Base-by-base conservation (phyloP, 257 asterid genomes). In the Nicotiana tabacum region DNA sequence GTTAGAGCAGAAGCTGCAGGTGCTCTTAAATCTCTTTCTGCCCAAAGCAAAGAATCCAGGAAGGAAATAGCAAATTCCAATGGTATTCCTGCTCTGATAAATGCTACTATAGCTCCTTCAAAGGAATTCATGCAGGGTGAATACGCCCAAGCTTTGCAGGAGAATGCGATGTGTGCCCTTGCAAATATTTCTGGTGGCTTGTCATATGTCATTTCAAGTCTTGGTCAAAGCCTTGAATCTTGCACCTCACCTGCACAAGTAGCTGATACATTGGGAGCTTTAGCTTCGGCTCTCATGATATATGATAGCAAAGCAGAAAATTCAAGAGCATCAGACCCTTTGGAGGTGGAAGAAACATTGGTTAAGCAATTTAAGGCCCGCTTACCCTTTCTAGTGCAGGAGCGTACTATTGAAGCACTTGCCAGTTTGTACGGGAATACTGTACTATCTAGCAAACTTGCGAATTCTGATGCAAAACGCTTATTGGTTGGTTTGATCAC, bases 111-210 rank as follows among this genome's bases (percentile, higher is more conserved):
- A 85, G 99, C 99, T 79, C 99, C 99, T 85, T 96, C 99, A 51
- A 96, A 96, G 87, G 99, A 96, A 88, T 96, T 92, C 89, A 96
- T 96, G 99, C 98, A 96, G 87, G 98, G 99, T 55, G 99, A 96
- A 85, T 89, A 90, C 69, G 99, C 99, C 81, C 99, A 96, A 89
- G 98, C 98, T 81, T 91, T 96, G 95, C 99, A 96, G 89, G 99
- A 94, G 93, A 91, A 94, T 80, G 98, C 99, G 2, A 96, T 96
- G 99, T 96, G 97, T 66, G 98, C 99, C 64, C 98, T 96, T 86
- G 99, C 99, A 5, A 96, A 96, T 87, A 96, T 96, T 87, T 96
- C 99, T 32, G 99, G 99, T 43, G 99, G 98, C 77, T 88, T 96
- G 87, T 93, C 99, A 5, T 93, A 87, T 56, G 99, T 96, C 78